phyloP scores from a whole-genome alignment of 306 rosid species.

The Styphnolobium japonicum region DNA sequence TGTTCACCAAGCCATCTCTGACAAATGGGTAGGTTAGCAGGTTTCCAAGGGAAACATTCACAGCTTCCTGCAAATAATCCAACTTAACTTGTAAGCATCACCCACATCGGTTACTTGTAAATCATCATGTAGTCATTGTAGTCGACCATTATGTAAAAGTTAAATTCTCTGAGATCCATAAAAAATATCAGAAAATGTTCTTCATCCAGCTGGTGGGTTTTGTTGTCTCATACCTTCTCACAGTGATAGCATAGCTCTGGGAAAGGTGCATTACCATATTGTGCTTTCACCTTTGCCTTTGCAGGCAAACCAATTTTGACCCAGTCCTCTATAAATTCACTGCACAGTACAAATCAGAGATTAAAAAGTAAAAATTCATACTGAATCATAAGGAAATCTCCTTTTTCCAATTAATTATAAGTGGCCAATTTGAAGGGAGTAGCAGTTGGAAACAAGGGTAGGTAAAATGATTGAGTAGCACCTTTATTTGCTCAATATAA shows the following conservation, averaged over 20 bases:
- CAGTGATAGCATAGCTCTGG: constrained; percentile 63
- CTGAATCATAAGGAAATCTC: background rate
- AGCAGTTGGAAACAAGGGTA: background rate
- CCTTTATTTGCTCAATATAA: background rate
- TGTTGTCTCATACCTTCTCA: constrained; percentile 64
- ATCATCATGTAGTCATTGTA: background rate
- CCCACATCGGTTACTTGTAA: background rate
- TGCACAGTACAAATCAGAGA: constrained; percentile 27
- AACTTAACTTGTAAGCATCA: background rate
- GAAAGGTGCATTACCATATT: constrained; percentile 33
- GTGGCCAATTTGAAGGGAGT: background rate
- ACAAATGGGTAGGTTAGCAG: constrained; percentile 93
- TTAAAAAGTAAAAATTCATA: background rate
- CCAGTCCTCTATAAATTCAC: constrained; percentile 95
- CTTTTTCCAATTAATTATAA: background rate
- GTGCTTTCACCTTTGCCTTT: constrained; percentile 61
- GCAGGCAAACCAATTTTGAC: constrained; percentile 75
- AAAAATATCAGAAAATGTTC: background rate
- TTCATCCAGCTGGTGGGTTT: background rate
- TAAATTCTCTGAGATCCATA: background rate
- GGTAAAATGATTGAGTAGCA: background rate
- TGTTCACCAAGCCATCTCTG: constrained; percentile 84
- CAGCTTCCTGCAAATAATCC: constrained; percentile 77
- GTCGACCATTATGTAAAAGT: background rate
- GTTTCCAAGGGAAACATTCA: constrained; percentile 79